Conservation (phyloP, 495 filamentous ascomycete genomes). For the Xylaria bambusicola region DNA sequence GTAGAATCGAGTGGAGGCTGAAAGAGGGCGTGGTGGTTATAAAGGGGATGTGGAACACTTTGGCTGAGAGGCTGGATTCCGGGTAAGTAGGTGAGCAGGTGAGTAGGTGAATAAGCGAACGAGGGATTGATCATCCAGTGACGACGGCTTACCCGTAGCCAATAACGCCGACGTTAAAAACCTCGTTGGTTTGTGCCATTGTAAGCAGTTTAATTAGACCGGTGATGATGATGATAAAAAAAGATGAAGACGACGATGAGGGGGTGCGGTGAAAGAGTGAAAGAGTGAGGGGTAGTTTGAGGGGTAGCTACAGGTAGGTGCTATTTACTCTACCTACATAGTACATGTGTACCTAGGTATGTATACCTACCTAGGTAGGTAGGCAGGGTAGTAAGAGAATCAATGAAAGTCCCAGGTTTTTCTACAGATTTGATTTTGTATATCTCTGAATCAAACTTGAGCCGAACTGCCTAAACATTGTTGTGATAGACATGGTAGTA, state of each 20-base stretch:
- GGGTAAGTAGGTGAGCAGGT: constrained; percentile 20
- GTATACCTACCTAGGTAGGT: not conserved
- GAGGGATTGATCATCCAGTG: too few species aligned
- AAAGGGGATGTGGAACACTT: constrained; percentile 89
- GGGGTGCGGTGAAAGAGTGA: not conserved
- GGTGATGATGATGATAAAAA: not conserved
- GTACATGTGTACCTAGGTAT: too few species aligned
- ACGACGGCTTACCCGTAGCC: constrained; percentile 54
- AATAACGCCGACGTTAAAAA: constrained; percentile 55
- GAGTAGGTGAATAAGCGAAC: not conserved
- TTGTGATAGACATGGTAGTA: too few species aligned
- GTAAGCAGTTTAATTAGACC: not conserved
- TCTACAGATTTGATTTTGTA: too few species aligned
- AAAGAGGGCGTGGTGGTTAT: constrained; percentile 65
- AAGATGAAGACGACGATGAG: not conserved
- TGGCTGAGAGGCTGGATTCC: constrained; percentile 69
- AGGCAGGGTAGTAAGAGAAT: not conserved
- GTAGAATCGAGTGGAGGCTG: constrained; percentile 75
- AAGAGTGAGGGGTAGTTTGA: not conserved
- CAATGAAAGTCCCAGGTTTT: too few species aligned
- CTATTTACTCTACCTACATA: too few species aligned
- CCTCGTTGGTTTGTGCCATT: constrained; percentile 27
- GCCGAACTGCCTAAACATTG: too few species aligned
- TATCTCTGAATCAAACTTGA: too few species aligned
- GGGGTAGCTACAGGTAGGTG: not conserved